Base-by-base conservation (phyloP, 352 stramenopile species). In the Pythium grandisporangium region DNA sequence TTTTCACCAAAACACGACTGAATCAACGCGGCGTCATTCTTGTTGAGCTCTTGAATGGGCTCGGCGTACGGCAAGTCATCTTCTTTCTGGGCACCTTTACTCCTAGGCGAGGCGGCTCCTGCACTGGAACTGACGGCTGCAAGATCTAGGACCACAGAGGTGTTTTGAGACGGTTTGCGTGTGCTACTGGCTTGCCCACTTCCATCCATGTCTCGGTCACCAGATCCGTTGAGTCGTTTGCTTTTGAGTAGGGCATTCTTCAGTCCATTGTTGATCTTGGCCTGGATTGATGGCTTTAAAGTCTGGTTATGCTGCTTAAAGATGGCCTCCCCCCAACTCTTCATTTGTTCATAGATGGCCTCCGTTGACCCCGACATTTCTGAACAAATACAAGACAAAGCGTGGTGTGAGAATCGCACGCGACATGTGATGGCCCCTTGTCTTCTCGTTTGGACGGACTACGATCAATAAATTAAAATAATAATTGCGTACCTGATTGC, bases 31-130 rank as follows among this genome's bases (percentile, higher is more conserved):
- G 68, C 61, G n/a, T 66, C 49, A 3, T 75, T 61, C 23, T 74
- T 75, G 44, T 82, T 65, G 37, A 73, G 63, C 1, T 74, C 76
- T 51, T 75, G 61, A 44, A 88, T 61, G 0, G 79, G 75, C 26
- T 92, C 76, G 6, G 79, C 79, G 41, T 92, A 92, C 1, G 79
- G 79, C 0, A 89, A 45, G 24, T 89, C 79, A 24, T 86, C 69
- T 55, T 91, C 72, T 26, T 66, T 66, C 37, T 83, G 73, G 0
- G 61, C 64, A 1, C 53, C 70, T 53, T 83, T 84, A 45, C 46
- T 70, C 0, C 58, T 65, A 11, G 63, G 65, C 2, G 70, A 75
- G 2, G 35, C 20, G 55, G 42, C 2, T 29, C 36, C 1, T 37
- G 49, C 2, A 37, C 51, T 4, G 55, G 42, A 8, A 58, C 45